Evolutionary conservation across 805 yeast species (phyloP).

Genomic region (Candida schatavii): DNA sequence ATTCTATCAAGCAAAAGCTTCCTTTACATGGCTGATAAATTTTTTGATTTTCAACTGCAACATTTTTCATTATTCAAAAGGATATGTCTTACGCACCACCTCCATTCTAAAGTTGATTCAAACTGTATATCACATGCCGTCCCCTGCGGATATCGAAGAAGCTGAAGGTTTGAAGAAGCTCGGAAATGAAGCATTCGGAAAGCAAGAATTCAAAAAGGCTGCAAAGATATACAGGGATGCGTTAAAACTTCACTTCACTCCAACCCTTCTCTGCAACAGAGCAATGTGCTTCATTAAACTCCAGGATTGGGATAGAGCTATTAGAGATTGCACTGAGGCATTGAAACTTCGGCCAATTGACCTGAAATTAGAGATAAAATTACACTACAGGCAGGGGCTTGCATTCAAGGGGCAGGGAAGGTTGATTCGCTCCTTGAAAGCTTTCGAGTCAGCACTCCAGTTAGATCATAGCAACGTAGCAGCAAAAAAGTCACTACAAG

Average conservation of each 20-base stretch:
- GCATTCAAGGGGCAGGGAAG: constrained; percentile 32
- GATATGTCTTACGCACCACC: too few relatives aligned
- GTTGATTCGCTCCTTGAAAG: constrained; percentile 19
- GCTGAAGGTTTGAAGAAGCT: constrained; percentile 29
- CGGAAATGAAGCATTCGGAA: constrained; percentile 56
- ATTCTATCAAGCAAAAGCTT: too few relatives aligned
- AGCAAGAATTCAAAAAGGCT: constrained; percentile 47
- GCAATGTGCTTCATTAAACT: constrained; percentile 63
- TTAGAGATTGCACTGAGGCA: constrained; percentile 50
- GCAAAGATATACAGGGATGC: constrained; percentile 56
- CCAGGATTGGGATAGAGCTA: constrained; percentile 46
- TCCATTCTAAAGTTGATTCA: too few relatives aligned
- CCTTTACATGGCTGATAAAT: too few relatives aligned
- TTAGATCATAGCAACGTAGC: constrained; percentile 41
- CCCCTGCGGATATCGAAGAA: not conserved
- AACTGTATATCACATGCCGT: not conserved
- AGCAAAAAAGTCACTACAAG: constrained; percentile 35
- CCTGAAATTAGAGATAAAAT: constrained; percentile 39
- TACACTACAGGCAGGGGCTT: constrained; percentile 49
- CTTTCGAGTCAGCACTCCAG: constrained; percentile 34
- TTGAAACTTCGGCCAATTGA: constrained; percentile 29
- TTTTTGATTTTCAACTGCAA: too few relatives aligned
- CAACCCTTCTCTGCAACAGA: constrained; percentile 63
- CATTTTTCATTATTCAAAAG: too few relatives aligned
- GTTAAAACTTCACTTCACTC: constrained; percentile 43